Percentiles rank a stretch among this genome's conserved stretches.
These are phyloP conservation scores for Fusarium sulawesiense DNA, from an alignment of 2,329 filamentous ascomycete species.

Conservation along the genomic window DNA sequence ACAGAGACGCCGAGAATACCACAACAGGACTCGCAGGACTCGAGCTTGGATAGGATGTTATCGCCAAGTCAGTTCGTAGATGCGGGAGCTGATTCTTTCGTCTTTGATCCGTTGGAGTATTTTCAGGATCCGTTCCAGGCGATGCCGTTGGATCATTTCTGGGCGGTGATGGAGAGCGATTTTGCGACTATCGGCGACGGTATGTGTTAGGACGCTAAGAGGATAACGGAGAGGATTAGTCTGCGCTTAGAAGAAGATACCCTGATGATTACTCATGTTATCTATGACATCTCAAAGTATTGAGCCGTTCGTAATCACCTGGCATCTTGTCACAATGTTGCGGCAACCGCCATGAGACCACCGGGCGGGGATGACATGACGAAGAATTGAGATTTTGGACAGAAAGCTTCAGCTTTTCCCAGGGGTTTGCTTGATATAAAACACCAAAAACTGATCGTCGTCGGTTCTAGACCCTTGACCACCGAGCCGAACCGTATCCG, in stretches of 20 bases:
- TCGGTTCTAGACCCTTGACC: not conserved
- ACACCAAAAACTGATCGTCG: not conserved
- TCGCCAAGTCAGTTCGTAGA: constrained; percentile 16
- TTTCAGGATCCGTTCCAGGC: constrained; percentile 43
- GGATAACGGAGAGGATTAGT: not conserved
- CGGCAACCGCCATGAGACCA: too few relatives aligned
- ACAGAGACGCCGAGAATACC: constrained; percentile 10
- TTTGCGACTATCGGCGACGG: constrained; percentile 30
- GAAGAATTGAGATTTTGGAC: fast-evolving
- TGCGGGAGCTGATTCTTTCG: constrained; percentile 5
- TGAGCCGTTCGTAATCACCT: too few relatives aligned
- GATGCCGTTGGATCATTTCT: constrained; percentile 41
- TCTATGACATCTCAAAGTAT: not conserved
- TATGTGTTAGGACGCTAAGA: constrained; percentile 1
- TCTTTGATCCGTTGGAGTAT: constrained; percentile 30
- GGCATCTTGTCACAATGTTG: too few relatives aligned
- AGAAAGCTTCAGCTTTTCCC: fast-evolving
- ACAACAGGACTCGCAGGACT: constrained; percentile 5
- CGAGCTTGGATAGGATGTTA: not conserved
- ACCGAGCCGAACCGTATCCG: constrained; percentile 20
- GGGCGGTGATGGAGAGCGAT: constrained; percentile 41
- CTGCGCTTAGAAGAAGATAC: not conserved
- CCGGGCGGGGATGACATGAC: too few relatives aligned
- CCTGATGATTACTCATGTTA: not conserved
- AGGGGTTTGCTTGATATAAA: not conserved